Conservation (phyloP, 495 filamentous ascomycete species). For the Penicillium turbatum region DNA sequence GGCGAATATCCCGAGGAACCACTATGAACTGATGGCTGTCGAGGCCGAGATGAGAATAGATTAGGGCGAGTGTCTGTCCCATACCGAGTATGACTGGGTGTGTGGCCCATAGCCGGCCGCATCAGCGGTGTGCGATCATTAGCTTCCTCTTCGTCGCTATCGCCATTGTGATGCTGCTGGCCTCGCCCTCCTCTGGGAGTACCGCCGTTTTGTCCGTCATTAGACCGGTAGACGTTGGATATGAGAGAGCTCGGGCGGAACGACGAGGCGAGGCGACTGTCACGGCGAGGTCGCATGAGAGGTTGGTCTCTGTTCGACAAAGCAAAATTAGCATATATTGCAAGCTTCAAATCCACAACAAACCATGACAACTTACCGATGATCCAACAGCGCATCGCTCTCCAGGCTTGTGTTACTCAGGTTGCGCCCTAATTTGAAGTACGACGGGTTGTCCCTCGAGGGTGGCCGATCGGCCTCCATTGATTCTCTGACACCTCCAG, state of each 20-base stretch:
- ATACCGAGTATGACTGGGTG: conserved; percentile 30
- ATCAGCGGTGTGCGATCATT: conserved; percentile 44
- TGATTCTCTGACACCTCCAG: conserved; percentile 22
- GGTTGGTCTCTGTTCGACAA: conserved; percentile 57
- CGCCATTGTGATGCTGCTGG: conserved; percentile 35
- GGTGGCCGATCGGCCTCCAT: conserved; percentile 30
- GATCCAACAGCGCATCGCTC: conserved; percentile 74
- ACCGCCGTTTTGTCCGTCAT: conserved; percentile 28
- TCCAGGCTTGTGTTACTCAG: conserved; percentile 78
- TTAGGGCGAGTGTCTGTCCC: conserved; percentile 35
- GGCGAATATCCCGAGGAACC: conserved; percentile 36
- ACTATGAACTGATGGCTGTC: conserved; percentile 29
- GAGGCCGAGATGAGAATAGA: conserved; percentile 27
- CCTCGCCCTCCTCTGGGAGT: conserved; percentile 25
- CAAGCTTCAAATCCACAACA: not conserved
- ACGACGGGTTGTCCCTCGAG: conserved; percentile 36
- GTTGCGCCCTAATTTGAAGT: conserved; percentile 58
- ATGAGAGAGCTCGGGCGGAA: conserved; percentile 41
- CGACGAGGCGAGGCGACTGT: conserved; percentile 48
- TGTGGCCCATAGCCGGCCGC: conserved; percentile 24
- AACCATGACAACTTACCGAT: conserved; percentile 50
- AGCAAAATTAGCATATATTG: conserved; percentile 4
- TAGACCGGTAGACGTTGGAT: conserved; percentile 22
- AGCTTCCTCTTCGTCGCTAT: conserved; percentile 46
- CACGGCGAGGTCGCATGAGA: conserved; percentile 63